Base-by-base conservation (phyloP, 2,329 filamentous ascomycete genomes). In the Penicillium occitanis region DNA sequence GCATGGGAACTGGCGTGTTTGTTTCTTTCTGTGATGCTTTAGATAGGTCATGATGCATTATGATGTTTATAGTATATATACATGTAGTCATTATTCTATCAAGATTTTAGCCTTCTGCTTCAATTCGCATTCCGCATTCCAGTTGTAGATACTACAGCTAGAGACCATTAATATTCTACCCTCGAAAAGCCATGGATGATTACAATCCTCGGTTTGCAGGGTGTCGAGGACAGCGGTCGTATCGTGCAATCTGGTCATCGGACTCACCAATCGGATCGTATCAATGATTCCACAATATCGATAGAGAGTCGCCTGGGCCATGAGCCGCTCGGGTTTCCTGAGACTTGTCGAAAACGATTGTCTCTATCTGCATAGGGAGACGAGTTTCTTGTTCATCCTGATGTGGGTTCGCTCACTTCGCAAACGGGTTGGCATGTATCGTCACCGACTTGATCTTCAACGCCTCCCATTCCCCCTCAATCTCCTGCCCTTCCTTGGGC, bases 341-440 rank as follows among this genome's bases (percentile, higher is more conserved):
- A 22, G 6, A 35, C 22, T 22, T n/a, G 6, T 53, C 10, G 28
- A 6, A 35, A 19, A 14, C 2, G 50, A 33, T 22, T 11, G 14
- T 55, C 14, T 14, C 19, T n/a, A 13, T n/a, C n/a, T 57, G 3
- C 13, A 4, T 22, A 37, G 5, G 14, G n/a, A 35, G 30, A 25
- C 35, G 33, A 19, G 22, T 10, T n/a, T 58, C 25, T 13, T 33
- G 7, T 44, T 22, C 53, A 17, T 22, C 17, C 33, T 13, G 5
- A 37, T 14, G 11, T 33, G 37, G 37, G 13, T n/a, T 44, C 44
- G n/a, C 50, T 84, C 79, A 86, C 68, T 77, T 82, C n/a, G 87
- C 87, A 68, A 90, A 77, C 3, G 87, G 87, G 71, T 90, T 90
- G 11, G 87, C 87, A 77, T 89, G 87, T 50, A 89, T 85, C 2